These are phyloP conservation scores for Penicillium sp. DNA, from an alignment of 2,329 filamentous ascomycete genomes.

Conservation along the genomic window DNA sequence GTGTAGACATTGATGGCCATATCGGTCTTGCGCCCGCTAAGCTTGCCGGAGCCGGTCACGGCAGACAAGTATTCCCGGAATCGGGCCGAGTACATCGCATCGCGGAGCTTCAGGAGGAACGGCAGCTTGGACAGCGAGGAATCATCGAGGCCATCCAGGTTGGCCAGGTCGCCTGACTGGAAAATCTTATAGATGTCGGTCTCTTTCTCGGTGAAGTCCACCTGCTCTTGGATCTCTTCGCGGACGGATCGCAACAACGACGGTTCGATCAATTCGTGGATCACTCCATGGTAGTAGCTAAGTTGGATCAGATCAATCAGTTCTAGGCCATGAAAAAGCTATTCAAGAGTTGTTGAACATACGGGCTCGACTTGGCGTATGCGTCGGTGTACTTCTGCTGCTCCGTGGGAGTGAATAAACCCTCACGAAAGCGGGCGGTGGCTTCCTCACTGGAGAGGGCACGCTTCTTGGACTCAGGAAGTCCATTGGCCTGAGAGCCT, in stretches of 20 bases:
- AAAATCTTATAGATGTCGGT: slow-evolving; percentile 99
- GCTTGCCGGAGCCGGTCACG: slow-evolving; percentile 80
- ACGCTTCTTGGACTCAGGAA: slow-evolving; percentile 40
- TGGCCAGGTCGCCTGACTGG: slow-evolving; percentile 95
- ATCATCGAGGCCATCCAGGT: slow-evolving; percentile 90
- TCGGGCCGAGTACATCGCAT: slow-evolving; percentile 85
- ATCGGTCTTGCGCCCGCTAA: slow-evolving; percentile 93
- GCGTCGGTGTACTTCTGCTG: slow-evolving; percentile 44
- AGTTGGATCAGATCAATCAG: neutral
- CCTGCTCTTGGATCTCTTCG: slow-evolving; percentile 82
- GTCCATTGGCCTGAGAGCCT: slow-evolving; percentile 33
- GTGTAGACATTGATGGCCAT: slow-evolving; percentile 99
- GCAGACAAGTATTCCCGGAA: slow-evolving; percentile 88
- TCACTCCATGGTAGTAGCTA: slow-evolving; percentile 90
- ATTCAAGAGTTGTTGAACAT: slow-evolving; percentile 18
- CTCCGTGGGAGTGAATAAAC: slow-evolving; percentile 43
- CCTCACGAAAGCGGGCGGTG: slow-evolving; percentile 45
- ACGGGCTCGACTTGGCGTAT: slow-evolving; percentile 47
- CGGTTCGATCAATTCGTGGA: slow-evolving; percentile 77
- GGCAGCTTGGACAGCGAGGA: slow-evolving; percentile 82
- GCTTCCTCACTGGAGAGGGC: slow-evolving; percentile 40
- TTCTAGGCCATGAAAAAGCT: neutral
- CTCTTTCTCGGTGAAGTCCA: slow-evolving; percentile 96
- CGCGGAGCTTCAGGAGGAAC: slow-evolving; percentile 85
- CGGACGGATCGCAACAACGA: slow-evolving; percentile 82